Evolutionary conservation across 1,284 basidiomycete genomes (phyloP).

Genomic region (Trametes pubescens): DNA sequence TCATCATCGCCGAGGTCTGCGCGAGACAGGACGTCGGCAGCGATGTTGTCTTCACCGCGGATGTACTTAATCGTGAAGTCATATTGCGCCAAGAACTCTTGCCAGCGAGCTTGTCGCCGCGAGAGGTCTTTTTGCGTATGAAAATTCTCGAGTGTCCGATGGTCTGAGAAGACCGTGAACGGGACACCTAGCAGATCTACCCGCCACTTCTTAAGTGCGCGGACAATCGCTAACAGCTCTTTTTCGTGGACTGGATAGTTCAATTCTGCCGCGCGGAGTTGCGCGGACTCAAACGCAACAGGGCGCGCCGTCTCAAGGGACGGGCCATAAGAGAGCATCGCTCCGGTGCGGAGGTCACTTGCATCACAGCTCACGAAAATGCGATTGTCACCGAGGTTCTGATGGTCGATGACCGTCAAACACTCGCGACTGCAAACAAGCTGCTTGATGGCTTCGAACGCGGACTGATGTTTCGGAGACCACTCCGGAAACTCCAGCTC

Average conservation of each 20-base stretch:
- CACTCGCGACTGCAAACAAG: background rate
- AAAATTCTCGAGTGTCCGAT: constrained; percentile 50
- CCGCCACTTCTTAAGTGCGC: constrained; percentile 42
- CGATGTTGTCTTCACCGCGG: background rate
- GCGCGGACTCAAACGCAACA: constrained; percentile 30
- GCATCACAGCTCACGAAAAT: background rate
- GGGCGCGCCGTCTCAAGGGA: constrained; percentile 17
- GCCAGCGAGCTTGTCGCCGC: constrained; percentile 46
- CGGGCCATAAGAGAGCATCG: background rate
- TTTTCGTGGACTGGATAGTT: constrained; percentile 42
- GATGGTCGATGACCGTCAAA: background rate
- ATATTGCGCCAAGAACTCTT: constrained; percentile 47
- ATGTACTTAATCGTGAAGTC: constrained; percentile 39
- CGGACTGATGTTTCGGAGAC: background rate
- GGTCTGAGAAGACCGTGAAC: constrained; percentile 49
- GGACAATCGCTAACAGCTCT: constrained; percentile 37
- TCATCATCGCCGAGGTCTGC: too few species aligned
- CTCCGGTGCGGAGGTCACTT: background rate
- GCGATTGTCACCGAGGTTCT: too few species aligned
- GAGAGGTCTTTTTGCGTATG: constrained; percentile 46
- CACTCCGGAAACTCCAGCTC: background rate
- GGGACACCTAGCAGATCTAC: constrained; percentile 43
- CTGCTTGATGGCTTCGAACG: background rate
- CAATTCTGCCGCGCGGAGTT: constrained; percentile 31
- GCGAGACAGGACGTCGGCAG: background rate